Conservation (phyloP, 1,284 basidiomycete species). For the Neonothopanus nambi region DNA sequence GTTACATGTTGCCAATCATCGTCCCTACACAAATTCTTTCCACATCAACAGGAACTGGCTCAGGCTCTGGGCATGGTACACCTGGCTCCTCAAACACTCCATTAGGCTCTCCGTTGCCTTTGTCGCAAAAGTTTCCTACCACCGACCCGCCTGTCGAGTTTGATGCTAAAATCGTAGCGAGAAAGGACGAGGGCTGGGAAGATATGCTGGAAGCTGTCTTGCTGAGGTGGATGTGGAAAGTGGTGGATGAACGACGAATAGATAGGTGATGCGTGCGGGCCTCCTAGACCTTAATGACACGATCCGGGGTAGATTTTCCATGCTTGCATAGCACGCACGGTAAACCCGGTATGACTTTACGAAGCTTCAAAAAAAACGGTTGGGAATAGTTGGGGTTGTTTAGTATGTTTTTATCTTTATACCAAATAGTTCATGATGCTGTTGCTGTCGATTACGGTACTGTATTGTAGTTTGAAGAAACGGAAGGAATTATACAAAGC, state of each 20-base stretch:
- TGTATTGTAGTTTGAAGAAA: too few relatives aligned
- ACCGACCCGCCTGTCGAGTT: slow-evolving; percentile 52
- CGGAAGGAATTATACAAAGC: too few relatives aligned
- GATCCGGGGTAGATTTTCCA: too few relatives aligned
- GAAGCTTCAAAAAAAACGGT: too few relatives aligned
- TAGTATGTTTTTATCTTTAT: too few relatives aligned
- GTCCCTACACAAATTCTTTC: slow-evolving; percentile 43
- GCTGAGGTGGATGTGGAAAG: slow-evolving; percentile 65
- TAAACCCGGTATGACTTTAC: too few relatives aligned
- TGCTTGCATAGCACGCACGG: too few relatives aligned
- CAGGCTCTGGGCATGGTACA: slow-evolving; percentile 22
- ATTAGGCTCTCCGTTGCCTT: slow-evolving; percentile 19
- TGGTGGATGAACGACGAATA: slow-evolving; percentile 64
- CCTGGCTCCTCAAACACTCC: slow-evolving; percentile 26
- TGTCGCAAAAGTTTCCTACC: slow-evolving; percentile 29
- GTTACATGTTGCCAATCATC: slow-evolving; percentile 73
- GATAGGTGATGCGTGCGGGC: slow-evolving; percentile 23
- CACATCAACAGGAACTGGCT: slow-evolving; percentile 23
- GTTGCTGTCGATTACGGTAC: too few relatives aligned
- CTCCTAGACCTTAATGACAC: too few relatives aligned
- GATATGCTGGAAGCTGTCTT: slow-evolving; percentile 69
- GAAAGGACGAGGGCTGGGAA: slow-evolving; percentile 78
- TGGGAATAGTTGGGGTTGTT: too few relatives aligned
- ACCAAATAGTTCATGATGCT: too few relatives aligned
- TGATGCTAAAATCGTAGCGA: slow-evolving; percentile 72